Percentiles rank a stretch among this genome's conserved stretches.
These are phyloP conservation scores for Globisporangium spinosum DNA, from an alignment of 352 stramenopile genomes.

Conservation along the genomic window DNA sequence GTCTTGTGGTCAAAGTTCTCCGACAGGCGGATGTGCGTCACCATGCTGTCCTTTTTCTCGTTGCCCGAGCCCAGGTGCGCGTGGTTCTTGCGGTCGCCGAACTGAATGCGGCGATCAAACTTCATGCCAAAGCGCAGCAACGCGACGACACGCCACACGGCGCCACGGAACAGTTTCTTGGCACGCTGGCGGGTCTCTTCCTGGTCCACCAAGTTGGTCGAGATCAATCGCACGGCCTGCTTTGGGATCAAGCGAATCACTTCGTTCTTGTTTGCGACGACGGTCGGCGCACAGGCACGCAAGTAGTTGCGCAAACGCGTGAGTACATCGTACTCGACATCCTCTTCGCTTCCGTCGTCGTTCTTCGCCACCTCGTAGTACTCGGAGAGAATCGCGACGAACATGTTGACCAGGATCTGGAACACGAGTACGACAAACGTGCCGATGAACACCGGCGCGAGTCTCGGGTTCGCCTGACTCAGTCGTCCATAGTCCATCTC, in stretches of 20 bases:
- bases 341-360: slow-evolving; percentile 57
- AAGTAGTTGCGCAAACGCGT: slow-evolving; percentile 76
- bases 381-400: slow-evolving; percentile 86
- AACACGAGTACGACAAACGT: slow-evolving; percentile 86
- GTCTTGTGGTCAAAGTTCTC: slow-evolving; percentile 90
- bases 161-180: slow-evolving; percentile 76
- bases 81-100: slow-evolving; percentile 51
- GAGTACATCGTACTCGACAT: slow-evolving; percentile 87
- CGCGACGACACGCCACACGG: slow-evolving; percentile 86
- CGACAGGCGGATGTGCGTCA: slow-evolving; percentile 79
- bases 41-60: slow-evolving; percentile 39
- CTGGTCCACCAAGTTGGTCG: slow-evolving; percentile 85
- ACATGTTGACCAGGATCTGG: slow-evolving; percentile 89
- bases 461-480: slow-evolving; percentile 70
- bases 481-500: slow-evolving; percentile 79
- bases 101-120: slow-evolving; percentile 81
- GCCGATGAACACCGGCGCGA: slow-evolving; percentile 79
- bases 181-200: slow-evolving; percentile 80
- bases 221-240: slow-evolving; percentile 81
- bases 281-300: slow-evolving; percentile 66
- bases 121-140: slow-evolving; percentile 85
- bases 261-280: slow-evolving; percentile 74
- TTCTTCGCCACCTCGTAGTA: slow-evolving; percentile 87
- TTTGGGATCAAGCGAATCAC: slow-evolving; percentile 69
- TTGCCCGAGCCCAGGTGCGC: slow-evolving; percentile 20